phyloP scores from a whole-genome alignment of 345 rosid genomes.

The Euphorbia tirucalli region DNA sequence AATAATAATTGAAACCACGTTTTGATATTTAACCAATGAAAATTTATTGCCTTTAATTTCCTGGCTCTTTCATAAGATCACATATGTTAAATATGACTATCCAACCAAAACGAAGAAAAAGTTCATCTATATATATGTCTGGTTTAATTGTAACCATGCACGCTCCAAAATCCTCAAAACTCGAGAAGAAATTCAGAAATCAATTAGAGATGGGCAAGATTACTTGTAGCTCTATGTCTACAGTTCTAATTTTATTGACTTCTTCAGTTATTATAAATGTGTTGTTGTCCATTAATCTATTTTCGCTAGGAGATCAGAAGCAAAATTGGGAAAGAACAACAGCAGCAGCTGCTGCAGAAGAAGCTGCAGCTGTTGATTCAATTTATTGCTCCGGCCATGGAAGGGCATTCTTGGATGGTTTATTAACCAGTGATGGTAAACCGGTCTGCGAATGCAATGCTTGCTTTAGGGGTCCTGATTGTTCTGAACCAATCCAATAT shows the following conservation, averaged over 20 bases:
- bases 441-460: conserved; percentile 26
- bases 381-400: conserved; percentile 29
- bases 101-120: no score
- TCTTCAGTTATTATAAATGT: conserved; percentile 8
- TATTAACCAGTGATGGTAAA: not conserved
- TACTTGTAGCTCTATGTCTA: not conserved
- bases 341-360: conserved; percentile 20
- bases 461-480: conserved; percentile 23
- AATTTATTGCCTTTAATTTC: no score
- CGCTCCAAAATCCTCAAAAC: no score
- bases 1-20: no score
- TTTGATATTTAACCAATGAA: no score
- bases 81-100: no score
- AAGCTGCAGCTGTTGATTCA: conserved; percentile 17
- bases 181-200: not conserved
- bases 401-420: conserved; percentile 26
- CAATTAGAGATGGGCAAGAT: conserved; percentile 1
- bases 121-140: not conserved
- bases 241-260: not conserved
- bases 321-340: conserved; percentile 7
- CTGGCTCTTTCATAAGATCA: no score
- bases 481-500: conserved; percentile 14
- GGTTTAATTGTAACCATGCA: not conserved
- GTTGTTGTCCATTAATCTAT: not conserved
- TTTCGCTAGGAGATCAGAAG: no score